Percentiles rank a stretch among this genome's conserved stretches.
phyloP scores from a whole-genome alignment of 2,329 filamentous ascomycete genomes.

The Periconia digitata region DNA sequence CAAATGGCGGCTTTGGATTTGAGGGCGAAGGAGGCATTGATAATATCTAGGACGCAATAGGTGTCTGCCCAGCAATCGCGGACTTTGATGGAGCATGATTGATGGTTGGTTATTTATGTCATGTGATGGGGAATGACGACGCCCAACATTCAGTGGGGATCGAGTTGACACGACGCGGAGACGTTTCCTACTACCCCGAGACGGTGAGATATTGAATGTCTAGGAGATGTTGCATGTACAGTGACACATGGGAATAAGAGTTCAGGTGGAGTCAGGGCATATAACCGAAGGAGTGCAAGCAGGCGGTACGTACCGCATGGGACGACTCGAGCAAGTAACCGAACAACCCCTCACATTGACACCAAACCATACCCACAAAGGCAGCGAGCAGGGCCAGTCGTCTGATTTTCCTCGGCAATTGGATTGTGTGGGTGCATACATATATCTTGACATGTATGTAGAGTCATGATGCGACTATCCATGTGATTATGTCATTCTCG shows the following conservation, averaged over 20 bases:
- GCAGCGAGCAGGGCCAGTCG: no score
- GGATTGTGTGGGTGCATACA: no score
- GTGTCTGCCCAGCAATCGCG: constrained; percentile 9
- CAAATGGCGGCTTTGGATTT: constrained; percentile 13
- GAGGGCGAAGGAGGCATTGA: background rate
- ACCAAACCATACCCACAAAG: background rate
- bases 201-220: no score
- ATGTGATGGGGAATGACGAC: background rate
- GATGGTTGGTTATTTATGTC: background rate
- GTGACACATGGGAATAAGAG: constrained; percentile 9
- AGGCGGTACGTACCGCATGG: background rate
- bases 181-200: background rate
- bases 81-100: constrained; percentile 12
- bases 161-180: background rate
- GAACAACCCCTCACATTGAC: constrained; percentile 3
- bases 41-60: background rate
- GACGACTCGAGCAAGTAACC: constrained; percentile 1
- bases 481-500: no score
- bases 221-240: background rate
- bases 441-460: no score
- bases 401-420: no score
- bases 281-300: background rate
- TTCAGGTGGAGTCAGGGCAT: background rate
- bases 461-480: no score
- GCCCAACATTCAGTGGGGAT: background rate